phyloP scores from a whole-genome alignment of 352 stramenopile genomes.

The Globisporangium iwayamae region DNA sequence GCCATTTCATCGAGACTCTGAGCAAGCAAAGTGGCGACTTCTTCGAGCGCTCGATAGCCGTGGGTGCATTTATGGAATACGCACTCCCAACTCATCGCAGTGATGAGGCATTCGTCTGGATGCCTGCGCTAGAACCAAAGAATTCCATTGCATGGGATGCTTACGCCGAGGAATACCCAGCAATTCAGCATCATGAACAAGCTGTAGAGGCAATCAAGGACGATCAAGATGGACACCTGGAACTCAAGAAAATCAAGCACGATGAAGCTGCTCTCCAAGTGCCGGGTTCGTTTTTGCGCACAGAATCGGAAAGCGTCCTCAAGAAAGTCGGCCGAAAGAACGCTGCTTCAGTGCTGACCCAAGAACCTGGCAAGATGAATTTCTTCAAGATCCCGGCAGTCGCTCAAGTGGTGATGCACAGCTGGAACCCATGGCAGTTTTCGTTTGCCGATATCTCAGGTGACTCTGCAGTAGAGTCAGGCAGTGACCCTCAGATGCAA shows the following conservation, averaged over 20 bases:
- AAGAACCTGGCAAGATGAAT: neutral
- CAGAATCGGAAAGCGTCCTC: conserved; percentile 2
- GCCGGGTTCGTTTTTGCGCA: neutral
- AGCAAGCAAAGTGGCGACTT: neutral
- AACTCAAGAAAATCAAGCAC: conserved; percentile 5
- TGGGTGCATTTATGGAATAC: neutral
- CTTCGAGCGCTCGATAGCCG: neutral
- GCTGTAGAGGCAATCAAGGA: neutral
- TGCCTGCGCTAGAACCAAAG: neutral
- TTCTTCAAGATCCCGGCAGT: conserved; percentile 10
- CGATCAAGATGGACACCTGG: neutral
- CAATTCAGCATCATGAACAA: neutral
- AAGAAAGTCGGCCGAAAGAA: conserved; percentile 12
- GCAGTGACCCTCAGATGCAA: neutral
- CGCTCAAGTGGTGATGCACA: neutral
- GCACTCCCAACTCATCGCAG: neutral
- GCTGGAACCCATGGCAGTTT: conserved; percentile 2
- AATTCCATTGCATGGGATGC: neutral
- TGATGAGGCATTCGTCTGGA: neutral
- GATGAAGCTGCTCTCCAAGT: neutral
- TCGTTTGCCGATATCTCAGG: neutral
- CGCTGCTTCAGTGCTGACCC: conserved; percentile 4
- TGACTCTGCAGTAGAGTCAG: neutral
- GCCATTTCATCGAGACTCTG: neutral
- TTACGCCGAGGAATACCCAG: neutral